phyloP scores from a whole-genome alignment of 2,329 filamentous ascomycete genomes.

The Diaporthe destruens region DNA sequence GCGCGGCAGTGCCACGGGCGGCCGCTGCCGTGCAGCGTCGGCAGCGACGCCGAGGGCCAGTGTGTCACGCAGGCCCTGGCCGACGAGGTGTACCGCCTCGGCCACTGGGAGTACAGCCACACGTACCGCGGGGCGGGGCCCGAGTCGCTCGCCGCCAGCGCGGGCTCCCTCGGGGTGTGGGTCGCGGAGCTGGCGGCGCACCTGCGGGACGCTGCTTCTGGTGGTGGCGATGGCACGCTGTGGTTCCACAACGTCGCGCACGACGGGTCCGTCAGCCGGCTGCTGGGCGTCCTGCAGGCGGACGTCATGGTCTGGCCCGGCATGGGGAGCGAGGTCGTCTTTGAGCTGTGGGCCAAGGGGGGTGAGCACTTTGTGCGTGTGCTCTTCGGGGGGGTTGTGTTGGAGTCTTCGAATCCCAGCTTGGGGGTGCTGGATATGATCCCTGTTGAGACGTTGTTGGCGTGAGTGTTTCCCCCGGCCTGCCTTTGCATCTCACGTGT shows the following conservation, averaged over 20 bases:
- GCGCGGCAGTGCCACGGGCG: conserved; percentile 82
- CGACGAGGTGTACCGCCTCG: conserved; percentile 79
- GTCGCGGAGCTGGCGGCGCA: conserved; percentile 78
- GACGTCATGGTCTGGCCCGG: conserved; percentile 87
- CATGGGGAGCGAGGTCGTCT: conserved; percentile 83
- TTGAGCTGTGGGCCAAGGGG: conserved; percentile 74
- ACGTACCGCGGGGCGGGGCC: conserved; percentile 77
- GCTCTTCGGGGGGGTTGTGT: conserved; percentile 74
- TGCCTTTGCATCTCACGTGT: too few relatives aligned
- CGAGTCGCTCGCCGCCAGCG: conserved; percentile 70
- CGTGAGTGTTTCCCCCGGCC: conserved; percentile 30
- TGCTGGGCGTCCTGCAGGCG: conserved; percentile 78
- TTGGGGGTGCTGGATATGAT: conserved; percentile 78
- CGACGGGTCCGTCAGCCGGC: conserved; percentile 77
- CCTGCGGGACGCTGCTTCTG: conserved; percentile 66
- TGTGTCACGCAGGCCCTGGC: conserved; percentile 75
- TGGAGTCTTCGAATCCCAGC: conserved; percentile 74
- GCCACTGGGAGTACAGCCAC: conserved; percentile 84
- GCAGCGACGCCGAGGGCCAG: too few relatives aligned
- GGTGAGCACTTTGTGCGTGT: conserved; percentile 69
- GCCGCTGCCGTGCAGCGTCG: conserved; percentile 75
- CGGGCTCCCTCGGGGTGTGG: conserved; percentile 77
- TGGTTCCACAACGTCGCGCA: conserved; percentile 86
- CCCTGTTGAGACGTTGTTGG: conserved; percentile 71
- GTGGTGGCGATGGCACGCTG: conserved; percentile 51